Evolutionary conservation across 768 basidiomycete species (phyloP), one percentile per base, ranked within the genome.

Genomic region (Tulasnella sp.): DNA sequence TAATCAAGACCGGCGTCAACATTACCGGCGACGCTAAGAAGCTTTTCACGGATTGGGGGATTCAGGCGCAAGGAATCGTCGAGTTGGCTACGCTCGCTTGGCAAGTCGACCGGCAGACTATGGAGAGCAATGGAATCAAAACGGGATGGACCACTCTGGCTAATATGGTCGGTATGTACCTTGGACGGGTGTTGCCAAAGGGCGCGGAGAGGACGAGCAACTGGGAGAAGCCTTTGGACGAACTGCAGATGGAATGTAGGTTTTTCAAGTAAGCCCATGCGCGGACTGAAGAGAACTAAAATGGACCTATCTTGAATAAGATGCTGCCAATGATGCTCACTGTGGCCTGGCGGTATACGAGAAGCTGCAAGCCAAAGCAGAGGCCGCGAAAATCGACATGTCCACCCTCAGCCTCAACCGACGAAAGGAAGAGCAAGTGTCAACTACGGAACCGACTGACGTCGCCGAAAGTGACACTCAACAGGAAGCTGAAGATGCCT

Each of bases 261-360:
- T 89, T 89, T 0, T 44, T 52, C 3, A 31, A 6, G 44, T 44
- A 27, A 27, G 12, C 21, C 72, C 24, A 38, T 1, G 27, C 27
- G 48, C 19, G 19, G 27, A 27, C 36, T 75, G 12, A n/a, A n/a
- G 44, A 48, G 7, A 40, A 31, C 27, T 40, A 14, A 27, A 76
- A 14, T 44, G 44, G 44, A 18, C 19, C 71, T 39, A 68, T 48
- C 34, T 12, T 44, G 18, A 34, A 34, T 16, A 39, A 46, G 89
- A 90, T 80, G 89, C 89, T 1, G 89, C 89, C 0, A 89, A 89
- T 80, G 89, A 89, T 79, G 88, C 86, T 62, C 86, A 89, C 79
- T 87, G 86, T 62, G 87, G 87, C 5, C 83, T 90, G 19, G 85
- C 86, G 82, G 86, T 89, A 27, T 87, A 88, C 82, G 84, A 85